A percentile compares a stretch with the other conserved stretches of the same genome.
Conservation (phyloP, 129 eudicot species). For the Tanacetum coccineum region DNA sequence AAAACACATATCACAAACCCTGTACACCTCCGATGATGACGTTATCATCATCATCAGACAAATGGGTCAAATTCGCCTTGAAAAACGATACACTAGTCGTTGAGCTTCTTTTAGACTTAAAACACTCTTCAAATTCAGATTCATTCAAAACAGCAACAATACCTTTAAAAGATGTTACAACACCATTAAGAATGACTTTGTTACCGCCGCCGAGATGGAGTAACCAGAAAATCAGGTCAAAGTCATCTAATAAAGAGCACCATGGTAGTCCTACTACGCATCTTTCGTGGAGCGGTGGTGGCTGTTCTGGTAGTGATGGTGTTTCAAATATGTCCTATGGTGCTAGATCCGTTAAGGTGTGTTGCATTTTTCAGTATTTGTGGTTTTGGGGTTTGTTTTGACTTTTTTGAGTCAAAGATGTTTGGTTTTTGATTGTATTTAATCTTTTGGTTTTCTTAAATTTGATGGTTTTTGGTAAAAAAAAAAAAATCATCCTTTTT, state of each 20-base stretch:
- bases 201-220: conserved; percentile 42
- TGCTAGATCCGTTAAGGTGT: conserved; percentile 58
- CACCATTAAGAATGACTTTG: not conserved
- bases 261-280: conserved; percentile 70
- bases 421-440: too few species aligned
- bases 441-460: too few species aligned
- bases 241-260: conserved; percentile 25
- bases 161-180: not conserved
- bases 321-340: conserved; percentile 39
- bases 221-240: conserved; percentile 44
- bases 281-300: conserved; percentile 55
- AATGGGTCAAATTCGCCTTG: conserved; percentile 40
- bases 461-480: too few species aligned
- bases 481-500: too few species aligned
- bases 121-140: conserved; percentile 29
- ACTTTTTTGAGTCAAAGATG: too few species aligned
- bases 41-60: conserved; percentile 15
- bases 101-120: conserved; percentile 37
- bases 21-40: conserved; percentile 28
- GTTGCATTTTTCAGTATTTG: not conserved
- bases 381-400: too few species aligned
- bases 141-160: not conserved
- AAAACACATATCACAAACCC: too few species aligned
- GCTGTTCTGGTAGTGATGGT: conserved; percentile 42
- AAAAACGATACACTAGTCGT: conserved; percentile 43